phyloP scores from a whole-genome alignment of 2,329 filamentous ascomycete genomes.

The Lithohypha guttulata region DNA sequence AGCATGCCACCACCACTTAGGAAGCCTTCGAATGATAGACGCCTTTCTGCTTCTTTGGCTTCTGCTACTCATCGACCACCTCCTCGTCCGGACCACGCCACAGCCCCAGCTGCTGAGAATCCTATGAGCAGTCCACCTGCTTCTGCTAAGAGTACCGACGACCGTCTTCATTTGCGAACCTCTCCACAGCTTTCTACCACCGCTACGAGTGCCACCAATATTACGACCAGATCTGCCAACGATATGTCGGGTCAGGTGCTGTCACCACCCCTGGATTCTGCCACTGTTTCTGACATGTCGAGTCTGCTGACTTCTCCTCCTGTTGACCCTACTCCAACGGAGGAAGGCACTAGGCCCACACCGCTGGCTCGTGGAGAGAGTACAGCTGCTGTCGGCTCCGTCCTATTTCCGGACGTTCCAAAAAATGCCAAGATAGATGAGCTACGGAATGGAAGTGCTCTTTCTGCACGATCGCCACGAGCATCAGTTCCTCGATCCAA shows the following conservation, averaged over 20 bases:
- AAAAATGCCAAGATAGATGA: background rate
- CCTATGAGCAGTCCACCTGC: slow-evolving; percentile 19
- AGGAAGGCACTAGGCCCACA: slow-evolving; percentile 6
- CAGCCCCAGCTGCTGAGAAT: slow-evolving; percentile 13
- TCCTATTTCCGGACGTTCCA: slow-evolving; percentile 3
- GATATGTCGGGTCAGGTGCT: slow-evolving; percentile 16
- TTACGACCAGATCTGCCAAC: slow-evolving; percentile 19
- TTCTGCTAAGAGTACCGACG: slow-evolving; percentile 27
- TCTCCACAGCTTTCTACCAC: slow-evolving; percentile 17
- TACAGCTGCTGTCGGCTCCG: background rate
- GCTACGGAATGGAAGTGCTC: background rate
- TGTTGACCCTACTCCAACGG: background rate
- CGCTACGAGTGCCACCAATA: slow-evolving; percentile 18
- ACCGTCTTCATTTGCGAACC: slow-evolving; percentile 25
- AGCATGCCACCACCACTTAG: slow-evolving; percentile 51
- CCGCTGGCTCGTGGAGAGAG: background rate
- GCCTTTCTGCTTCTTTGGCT: slow-evolving; percentile 16
- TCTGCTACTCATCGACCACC: slow-evolving; percentile 12
- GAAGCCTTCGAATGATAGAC: slow-evolving; percentile 21
- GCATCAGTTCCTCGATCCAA: slow-evolving; percentile 15
- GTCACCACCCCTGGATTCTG: slow-evolving; percentile 13
- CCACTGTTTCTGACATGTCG: background rate
- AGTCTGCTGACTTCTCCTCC: background rate
- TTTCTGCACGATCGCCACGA: slow-evolving; percentile 17
- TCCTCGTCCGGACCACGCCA: slow-evolving; percentile 4